Conservation (phyloP, 805 yeast species). For the Candida tallmaniae region DNA sequence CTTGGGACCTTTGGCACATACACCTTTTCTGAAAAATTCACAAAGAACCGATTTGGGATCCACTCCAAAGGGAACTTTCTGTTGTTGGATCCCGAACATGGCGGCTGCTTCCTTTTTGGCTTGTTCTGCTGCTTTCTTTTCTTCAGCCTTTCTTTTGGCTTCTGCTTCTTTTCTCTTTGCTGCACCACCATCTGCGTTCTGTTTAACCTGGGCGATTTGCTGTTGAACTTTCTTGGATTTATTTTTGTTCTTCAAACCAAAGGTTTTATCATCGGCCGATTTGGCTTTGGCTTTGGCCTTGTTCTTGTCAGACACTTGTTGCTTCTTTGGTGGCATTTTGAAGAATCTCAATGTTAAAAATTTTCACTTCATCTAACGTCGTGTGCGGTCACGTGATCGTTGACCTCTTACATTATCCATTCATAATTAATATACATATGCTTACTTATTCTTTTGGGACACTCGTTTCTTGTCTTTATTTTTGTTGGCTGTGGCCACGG, state of each 20-base stretch:
- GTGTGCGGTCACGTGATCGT: too few relatives aligned
- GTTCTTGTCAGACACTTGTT: slow-evolving; percentile 49
- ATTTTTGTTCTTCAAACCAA: slow-evolving; percentile 94
- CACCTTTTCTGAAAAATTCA: slow-evolving; percentile 77
- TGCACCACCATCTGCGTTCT: slow-evolving; percentile 44
- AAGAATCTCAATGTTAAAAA: neutral
- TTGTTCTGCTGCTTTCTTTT: slow-evolving; percentile 85
- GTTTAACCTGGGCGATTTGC: slow-evolving; percentile 44
- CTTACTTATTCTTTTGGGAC: slow-evolving; percentile 19
- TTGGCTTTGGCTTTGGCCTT: slow-evolving; percentile 62
- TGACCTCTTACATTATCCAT: too few relatives aligned
- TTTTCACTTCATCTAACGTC: neutral
- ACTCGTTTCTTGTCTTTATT: slow-evolving; percentile 15
- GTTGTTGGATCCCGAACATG: slow-evolving; percentile 65
- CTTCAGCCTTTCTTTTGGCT: slow-evolving; percentile 59
- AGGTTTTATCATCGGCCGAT: slow-evolving; percentile 79
- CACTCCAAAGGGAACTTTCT: slow-evolving; percentile 93
- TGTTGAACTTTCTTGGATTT: slow-evolving; percentile 86
- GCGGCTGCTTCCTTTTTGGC: slow-evolving; percentile 87
- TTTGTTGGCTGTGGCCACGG: slow-evolving; percentile 1
- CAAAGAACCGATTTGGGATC: slow-evolving; percentile 94
- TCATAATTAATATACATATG: slow-evolving; percentile 1
- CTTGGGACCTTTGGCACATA: slow-evolving; percentile 79
- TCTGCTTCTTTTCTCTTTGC: slow-evolving; percentile 75
- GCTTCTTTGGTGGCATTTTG: slow-evolving; percentile 79